Evolutionary conservation across 1,139 yeast species (phyloP).

Genomic region (Pichia sp.): DNA sequence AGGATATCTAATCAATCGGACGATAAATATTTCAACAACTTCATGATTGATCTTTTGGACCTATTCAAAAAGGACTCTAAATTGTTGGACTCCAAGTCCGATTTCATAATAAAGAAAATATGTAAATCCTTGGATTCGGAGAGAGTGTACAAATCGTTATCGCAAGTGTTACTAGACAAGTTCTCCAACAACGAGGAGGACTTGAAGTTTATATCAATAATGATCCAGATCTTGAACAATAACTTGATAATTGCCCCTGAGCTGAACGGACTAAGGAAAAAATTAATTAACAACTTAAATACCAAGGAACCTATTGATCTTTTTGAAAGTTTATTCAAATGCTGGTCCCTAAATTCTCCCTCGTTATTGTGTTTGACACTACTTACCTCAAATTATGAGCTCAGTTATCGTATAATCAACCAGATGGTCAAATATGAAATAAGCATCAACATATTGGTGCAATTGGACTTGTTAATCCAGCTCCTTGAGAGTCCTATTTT

Average conservation of each 20-base stretch:
- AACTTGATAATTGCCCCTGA: conserved; percentile 89
- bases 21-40: conserved; percentile 71
- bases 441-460: conserved; percentile 48
- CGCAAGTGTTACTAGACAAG: conserved; percentile 60
- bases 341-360: conserved; percentile 92
- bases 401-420: conserved; percentile 77
- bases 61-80: conserved; percentile 66
- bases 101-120: conserved; percentile 76
- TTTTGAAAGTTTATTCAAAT: conserved; percentile 73
- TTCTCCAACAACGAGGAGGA: conserved; percentile 34
- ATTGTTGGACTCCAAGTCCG: conserved; percentile 67
- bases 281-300: conserved; percentile 38
- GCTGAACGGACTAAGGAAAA: conserved; percentile 61
- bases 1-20: conserved; percentile 74
- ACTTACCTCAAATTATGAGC: conserved; percentile 82
- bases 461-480: conserved; percentile 52
- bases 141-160: conserved; percentile 73
- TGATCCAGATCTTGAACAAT: conserved; percentile 84
- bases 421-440: conserved; percentile 53
- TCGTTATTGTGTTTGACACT: conserved; percentile 84
- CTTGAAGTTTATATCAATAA: conserved; percentile 67
- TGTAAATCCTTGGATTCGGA: conserved; percentile 82
- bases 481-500: conserved; percentile 80
- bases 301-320: conserved; percentile 50
- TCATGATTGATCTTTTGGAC: conserved; percentile 66